A percentile compares a stretch with the other conserved stretches of the same genome.
Evolutionary conservation across 345 rosid genomes (phyloP).

Genomic region (Anastatica hierochuntica): DNA sequence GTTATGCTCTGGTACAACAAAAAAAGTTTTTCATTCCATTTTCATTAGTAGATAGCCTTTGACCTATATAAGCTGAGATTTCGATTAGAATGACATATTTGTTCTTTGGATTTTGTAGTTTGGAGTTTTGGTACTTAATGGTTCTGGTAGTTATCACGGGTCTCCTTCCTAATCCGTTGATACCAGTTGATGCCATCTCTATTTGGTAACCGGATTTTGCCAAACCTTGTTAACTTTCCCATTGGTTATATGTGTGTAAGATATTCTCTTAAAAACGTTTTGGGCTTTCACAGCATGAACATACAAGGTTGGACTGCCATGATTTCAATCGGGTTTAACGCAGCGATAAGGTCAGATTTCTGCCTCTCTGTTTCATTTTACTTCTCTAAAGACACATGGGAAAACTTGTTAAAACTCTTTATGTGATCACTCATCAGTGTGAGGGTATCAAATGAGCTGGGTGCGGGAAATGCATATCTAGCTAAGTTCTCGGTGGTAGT

Average conservation of each 20-base stretch:
- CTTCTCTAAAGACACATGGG: too few relatives aligned
- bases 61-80: background rate
- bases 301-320: slow-evolving; percentile 82
- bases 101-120: slow-evolving; percentile 35
- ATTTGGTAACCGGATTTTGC: slow-evolving; percentile 43
- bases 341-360: slow-evolving; percentile 63
- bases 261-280: background rate
- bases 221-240: background rate
- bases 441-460: slow-evolving; percentile 88
- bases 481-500: slow-evolving; percentile 68
- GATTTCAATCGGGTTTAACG: slow-evolving; percentile 89
- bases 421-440: slow-evolving; percentile 35
- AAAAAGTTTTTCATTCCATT: background rate
- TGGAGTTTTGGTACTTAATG: slow-evolving; percentile 96
- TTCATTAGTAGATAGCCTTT: background rate
- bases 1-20: slow-evolving; percentile 90
- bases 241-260: background rate
- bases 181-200: slow-evolving; percentile 85
- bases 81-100: too few relatives aligned
- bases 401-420: background rate
- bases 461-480: slow-evolving; percentile 53
- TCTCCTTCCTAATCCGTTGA: slow-evolving; percentile 59
- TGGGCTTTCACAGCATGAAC: slow-evolving; percentile 56
- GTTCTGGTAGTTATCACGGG: slow-evolving; percentile 65
- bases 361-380: background rate